A percentile compares a stretch with the other conserved stretches of the same genome.
These are phyloP conservation scores for Citrullus mucosospermus DNA, from an alignment of 306 rosid genomes.

Conservation along the genomic window DNA sequence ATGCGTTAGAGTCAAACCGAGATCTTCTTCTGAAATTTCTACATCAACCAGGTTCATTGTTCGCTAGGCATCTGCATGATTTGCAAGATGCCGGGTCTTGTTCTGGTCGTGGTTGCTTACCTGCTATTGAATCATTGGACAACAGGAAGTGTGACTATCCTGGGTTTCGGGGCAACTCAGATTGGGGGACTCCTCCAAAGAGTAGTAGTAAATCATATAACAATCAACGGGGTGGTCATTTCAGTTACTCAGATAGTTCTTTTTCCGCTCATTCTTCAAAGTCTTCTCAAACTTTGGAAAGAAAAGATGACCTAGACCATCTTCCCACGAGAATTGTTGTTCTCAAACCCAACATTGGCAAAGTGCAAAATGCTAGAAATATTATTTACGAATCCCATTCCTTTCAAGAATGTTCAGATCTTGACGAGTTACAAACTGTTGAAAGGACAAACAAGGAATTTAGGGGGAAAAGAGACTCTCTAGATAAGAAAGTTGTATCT, in stretches of 20 bases:
- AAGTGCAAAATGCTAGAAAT: conserved; percentile 34
- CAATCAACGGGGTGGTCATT: conserved; percentile 30
- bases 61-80: conserved; percentile 73
- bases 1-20: conserved; percentile 73
- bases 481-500: conserved; percentile 21
- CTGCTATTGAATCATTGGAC: conserved; percentile 22
- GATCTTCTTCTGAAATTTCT: conserved; percentile 66
- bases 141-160: conserved; percentile 23
- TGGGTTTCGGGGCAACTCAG: conserved; percentile 31
- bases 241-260: conserved; percentile 33
- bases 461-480: conserved; percentile 20
- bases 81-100: conserved; percentile 33
- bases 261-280: conserved; percentile 31
- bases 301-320: conserved; percentile 26
- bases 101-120: conserved; percentile 33
- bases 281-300: conserved; percentile 33
- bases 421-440: conserved; percentile 20
- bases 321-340: conserved; percentile 75
- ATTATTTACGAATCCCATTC: conserved; percentile 44
- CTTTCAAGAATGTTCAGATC: conserved; percentile 38
- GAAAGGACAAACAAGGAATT: conserved; percentile 30
- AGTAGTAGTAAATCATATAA: conserved; percentile 28
- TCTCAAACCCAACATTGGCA: conserved; percentile 80
- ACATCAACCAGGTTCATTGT: conserved; percentile 67
- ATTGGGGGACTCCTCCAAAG: conserved; percentile 23